Evolutionary conservation across 176 grass and related monocot species (phyloP).

Genomic region (Triticum timopheevii): DNA sequence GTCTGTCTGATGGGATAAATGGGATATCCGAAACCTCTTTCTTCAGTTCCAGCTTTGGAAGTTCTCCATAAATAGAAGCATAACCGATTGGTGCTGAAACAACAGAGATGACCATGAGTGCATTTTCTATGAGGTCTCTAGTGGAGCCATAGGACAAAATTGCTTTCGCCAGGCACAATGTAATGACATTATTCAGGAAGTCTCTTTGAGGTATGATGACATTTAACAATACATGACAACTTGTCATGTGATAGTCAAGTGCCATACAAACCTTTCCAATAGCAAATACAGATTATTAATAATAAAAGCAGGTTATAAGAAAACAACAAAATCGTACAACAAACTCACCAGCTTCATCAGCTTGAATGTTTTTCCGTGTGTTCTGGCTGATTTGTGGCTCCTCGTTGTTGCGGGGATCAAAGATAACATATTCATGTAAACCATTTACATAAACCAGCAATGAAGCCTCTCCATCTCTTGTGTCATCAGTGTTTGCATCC

Average conservation of each 20-base stretch:
- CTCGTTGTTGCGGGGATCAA: constrained; percentile 66
- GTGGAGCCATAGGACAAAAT: background rate
- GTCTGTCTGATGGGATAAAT: constrained; percentile 73
- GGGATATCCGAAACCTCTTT: constrained; percentile 52
- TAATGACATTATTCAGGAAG: background rate
- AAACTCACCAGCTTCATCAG: constrained; percentile 63
- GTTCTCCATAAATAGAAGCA: constrained; percentile 78
- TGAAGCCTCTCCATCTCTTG: constrained; percentile 18
- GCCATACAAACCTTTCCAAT: background rate
- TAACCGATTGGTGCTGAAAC: constrained; percentile 70
- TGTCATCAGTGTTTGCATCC: constrained; percentile 25
- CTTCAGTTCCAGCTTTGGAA: constrained; percentile 47
- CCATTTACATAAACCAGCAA: constrained; percentile 69
- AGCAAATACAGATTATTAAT: background rate
- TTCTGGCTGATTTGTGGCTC: constrained; percentile 30
- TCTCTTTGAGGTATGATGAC: background rate
- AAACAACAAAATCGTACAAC: background rate
- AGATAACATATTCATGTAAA: constrained; percentile 76
- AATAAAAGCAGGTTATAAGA: background rate
- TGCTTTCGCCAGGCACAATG: background rate
- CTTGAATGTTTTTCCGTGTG: constrained; percentile 37
- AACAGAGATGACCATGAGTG: constrained; percentile 18
- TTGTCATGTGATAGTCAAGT: background rate
- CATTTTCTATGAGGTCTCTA: background rate
- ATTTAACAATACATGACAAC: background rate